Conservation (phyloP, 2,329 filamentous ascomycete species). For the Falciphora oryzae region DNA sequence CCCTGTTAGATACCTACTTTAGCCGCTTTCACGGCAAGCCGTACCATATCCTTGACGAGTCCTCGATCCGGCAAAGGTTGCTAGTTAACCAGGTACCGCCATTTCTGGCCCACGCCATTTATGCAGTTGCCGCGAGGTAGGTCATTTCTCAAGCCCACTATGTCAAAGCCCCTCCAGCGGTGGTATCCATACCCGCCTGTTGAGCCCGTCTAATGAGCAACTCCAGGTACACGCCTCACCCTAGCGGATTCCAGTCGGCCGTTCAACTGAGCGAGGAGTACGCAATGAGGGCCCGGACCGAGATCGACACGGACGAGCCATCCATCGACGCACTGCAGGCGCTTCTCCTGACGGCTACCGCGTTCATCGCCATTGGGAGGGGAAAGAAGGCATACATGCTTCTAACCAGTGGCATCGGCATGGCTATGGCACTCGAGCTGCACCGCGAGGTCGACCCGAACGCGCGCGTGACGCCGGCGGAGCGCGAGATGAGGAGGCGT, state of each 20-base stretch:
- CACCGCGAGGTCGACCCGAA: constrained; percentile 68
- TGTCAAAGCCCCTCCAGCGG: too few relatives aligned
- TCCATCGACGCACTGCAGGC: constrained; percentile 73
- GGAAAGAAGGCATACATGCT: constrained; percentile 87
- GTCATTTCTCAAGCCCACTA: constrained; percentile 13
- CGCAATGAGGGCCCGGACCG: constrained; percentile 59
- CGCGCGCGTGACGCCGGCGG: constrained; percentile 55
- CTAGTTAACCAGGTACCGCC: constrained; percentile 60
- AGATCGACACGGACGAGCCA: constrained; percentile 74
- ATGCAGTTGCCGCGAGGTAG: constrained; percentile 57
- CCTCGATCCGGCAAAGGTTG: constrained; percentile 64
- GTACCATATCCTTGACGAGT: constrained; percentile 75
- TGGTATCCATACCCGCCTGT: constrained; percentile 2
- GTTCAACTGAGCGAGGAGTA: constrained; percentile 67
- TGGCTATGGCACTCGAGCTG: constrained; percentile 76
- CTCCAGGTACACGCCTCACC: constrained; percentile 61
- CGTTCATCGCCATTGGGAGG: constrained; percentile 70
- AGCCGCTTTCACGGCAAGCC: constrained; percentile 73
- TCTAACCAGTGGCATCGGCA: constrained; percentile 69
- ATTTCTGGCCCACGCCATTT: constrained; percentile 51
- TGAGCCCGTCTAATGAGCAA: constrained; percentile 16
- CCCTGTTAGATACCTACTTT: constrained; percentile 74
- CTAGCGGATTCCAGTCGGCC: constrained; percentile 61
- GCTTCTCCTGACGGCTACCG: constrained; percentile 66
- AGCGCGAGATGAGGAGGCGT: constrained; percentile 71